Base-by-base conservation (phyloP, 1,284 basidiomycete species). In the Melanopsichium pennsylvanicum region DNA sequence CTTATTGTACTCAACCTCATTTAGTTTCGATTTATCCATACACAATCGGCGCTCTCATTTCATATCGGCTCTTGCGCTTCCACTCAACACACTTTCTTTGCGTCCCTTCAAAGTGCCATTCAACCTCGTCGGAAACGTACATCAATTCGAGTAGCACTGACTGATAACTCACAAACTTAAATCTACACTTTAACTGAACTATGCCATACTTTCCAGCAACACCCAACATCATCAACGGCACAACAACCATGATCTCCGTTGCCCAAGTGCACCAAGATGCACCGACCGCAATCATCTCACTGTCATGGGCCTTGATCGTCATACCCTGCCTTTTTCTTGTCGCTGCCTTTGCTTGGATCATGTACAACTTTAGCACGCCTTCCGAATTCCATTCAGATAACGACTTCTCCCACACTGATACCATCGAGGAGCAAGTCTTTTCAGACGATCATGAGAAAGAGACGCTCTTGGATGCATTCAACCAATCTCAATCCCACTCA, bases 291-390 rank as follows among this genome's bases (percentile, higher is more conserved):
- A 57, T 68, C 52, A 40, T 68, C 21, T 68, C 64, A 23, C 57
- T 68, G 13, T 61, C 64, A 0, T 68, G 64, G 64, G 46, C 49
- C 16, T 58, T 68, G 22, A 48, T 68, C 5, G 22, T 61, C 15
- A 41, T 68, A 8, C 58, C 64, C 23, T 61, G 64, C 64, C 44
- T 68, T 37, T 61, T 68, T 26, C 43, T 68, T 26, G 29, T 68
- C 22, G 38, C 13, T n/a, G 57, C 47, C 10, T 68, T 68, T 22
- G 45, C 32, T 5, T 68, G 64, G 64, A 57, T 68, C 49, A 25
- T 51, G 11, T 44, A 40, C 52, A 61, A 32, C 34, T 68, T 68
- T 23, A 49, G 64, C 23, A 43, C 54, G 21, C 58, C 64, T 2
- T 54, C 64, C 0, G 64, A 68, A 10, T 58, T 61, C 10, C 33